Conservation (phyloP, 2,329 filamentous ascomycete genomes). For the Curvularia sp. region DNA sequence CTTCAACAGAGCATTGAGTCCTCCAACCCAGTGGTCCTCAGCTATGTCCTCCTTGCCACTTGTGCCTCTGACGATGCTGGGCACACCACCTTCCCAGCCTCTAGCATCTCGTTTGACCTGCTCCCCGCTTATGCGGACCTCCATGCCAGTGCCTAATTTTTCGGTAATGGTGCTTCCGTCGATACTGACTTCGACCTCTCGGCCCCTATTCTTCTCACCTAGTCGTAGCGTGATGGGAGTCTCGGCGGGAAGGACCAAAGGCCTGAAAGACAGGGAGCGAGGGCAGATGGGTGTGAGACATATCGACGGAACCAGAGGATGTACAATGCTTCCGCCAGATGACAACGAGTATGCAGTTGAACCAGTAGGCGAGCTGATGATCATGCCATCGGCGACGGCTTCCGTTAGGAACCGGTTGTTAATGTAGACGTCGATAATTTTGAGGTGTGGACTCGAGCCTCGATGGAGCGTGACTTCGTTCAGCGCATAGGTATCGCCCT, state of each 20-base stretch:
- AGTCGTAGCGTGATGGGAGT: conserved; percentile 82
- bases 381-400: conserved; percentile 92
- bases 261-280: conserved; percentile 88
- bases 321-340: conserved; percentile 89
- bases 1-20: conserved; percentile 89
- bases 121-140: conserved; percentile 89
- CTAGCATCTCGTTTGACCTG: conserved; percentile 61
- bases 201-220: conserved; percentile 65
- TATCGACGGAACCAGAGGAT: conserved; percentile 86
- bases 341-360: conserved; percentile 96
- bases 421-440: conserved; percentile 89
- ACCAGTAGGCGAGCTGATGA: conserved; percentile 91
- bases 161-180: conserved; percentile 56
- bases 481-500: conserved; percentile 71
- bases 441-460: conserved; percentile 86
- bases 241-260: conserved; percentile 85
- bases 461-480: conserved; percentile 96
- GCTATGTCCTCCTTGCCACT: conserved; percentile 52
- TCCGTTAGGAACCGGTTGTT: conserved; percentile 90
- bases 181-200: conserved; percentile 59
- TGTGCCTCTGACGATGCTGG: conserved; percentile 79
- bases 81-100: conserved; percentile 79
- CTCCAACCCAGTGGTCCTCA: conserved; percentile 96
- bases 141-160: conserved; percentile 60
- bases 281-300: conserved; percentile 95